Evolutionary conservation across 495 filamentous ascomycete genomes (phyloP).

Genomic region (Neurospora sp.): DNA sequence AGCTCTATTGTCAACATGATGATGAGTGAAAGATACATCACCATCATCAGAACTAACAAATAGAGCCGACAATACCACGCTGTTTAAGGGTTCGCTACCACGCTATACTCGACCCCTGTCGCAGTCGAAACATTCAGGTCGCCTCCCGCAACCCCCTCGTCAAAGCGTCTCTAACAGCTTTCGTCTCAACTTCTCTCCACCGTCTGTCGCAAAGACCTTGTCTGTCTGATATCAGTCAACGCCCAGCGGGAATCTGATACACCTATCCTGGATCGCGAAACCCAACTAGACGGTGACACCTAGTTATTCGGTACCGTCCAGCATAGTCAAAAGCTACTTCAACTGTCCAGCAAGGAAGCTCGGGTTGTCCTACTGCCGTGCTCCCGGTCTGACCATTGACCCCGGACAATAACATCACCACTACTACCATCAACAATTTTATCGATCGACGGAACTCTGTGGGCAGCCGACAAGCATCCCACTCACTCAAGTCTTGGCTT

Average conservation of each 20-base stretch:
- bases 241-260: constrained; percentile 24
- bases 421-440: neutral
- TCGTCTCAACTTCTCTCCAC: constrained; percentile 32
- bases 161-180: constrained; percentile 32
- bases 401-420: neutral
- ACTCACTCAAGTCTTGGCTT: neutral
- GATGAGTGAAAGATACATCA: neutral
- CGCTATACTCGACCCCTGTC: constrained; percentile 21
- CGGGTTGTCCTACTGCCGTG: neutral
- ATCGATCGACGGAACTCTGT: neutral
- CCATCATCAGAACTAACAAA: neutral
- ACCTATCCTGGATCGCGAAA: constrained; percentile 27
- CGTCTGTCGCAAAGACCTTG: constrained; percentile 10
- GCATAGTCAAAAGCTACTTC: neutral
- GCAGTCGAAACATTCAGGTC: constrained; percentile 28
- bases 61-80: neutral
- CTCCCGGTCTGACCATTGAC: neutral
- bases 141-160: constrained; percentile 17
- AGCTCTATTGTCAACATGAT: neutral
- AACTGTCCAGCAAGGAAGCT: constrained; percentile 1
- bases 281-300: neutral
- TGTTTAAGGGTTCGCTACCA: neutral
- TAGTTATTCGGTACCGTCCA: neutral
- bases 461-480: neutral
- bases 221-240: constrained; percentile 23